phyloP scores from a whole-genome alignment of 495 filamentous ascomycete genomes.

The Saxophila tyrrhenica region DNA sequence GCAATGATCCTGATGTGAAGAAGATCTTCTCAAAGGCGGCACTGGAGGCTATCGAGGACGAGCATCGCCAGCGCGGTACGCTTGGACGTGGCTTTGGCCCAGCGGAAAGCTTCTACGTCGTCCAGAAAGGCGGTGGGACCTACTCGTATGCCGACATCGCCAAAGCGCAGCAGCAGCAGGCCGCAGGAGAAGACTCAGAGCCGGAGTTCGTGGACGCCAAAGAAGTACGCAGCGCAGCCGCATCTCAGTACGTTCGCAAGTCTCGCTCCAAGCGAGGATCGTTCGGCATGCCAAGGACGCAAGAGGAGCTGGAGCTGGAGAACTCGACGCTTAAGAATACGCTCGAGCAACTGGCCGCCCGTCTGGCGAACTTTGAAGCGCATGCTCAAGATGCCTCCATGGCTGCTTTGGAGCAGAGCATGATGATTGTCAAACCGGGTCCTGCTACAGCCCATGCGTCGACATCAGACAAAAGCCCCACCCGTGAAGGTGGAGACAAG shows the following conservation, averaged over 20 bases:
- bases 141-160: slow-evolving; percentile 81
- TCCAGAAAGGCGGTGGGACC: slow-evolving; percentile 79
- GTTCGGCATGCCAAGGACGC: slow-evolving; percentile 38
- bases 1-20: slow-evolving; percentile 59
- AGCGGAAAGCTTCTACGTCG: slow-evolving; percentile 87
- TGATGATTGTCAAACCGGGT: slow-evolving; percentile 37
- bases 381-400: slow-evolving; percentile 74
- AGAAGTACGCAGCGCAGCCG: slow-evolving; percentile 43
- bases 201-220: slow-evolving; percentile 80
- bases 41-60: slow-evolving; percentile 54
- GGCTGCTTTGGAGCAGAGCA: slow-evolving; percentile 62
- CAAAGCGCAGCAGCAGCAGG: slow-evolving; percentile 49
- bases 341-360: slow-evolving; percentile 64
- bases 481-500: slow-evolving; percentile 28
- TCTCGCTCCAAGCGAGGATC: not conserved
- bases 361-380: slow-evolving; percentile 76
- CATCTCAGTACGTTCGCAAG: slow-evolving; percentile 20
- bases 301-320: slow-evolving; percentile 75
- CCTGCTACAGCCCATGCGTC: not conserved
- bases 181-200: slow-evolving; percentile 43
- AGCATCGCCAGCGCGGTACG: slow-evolving; percentile 16
- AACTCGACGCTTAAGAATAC: slow-evolving; percentile 64
- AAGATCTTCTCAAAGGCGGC: slow-evolving; percentile 71
- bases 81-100: slow-evolving; percentile 36
- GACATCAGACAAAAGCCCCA: not conserved